Base-by-base conservation (phyloP, 495 filamentous ascomycete species). In the Aspergillus olivimuriae region DNA sequence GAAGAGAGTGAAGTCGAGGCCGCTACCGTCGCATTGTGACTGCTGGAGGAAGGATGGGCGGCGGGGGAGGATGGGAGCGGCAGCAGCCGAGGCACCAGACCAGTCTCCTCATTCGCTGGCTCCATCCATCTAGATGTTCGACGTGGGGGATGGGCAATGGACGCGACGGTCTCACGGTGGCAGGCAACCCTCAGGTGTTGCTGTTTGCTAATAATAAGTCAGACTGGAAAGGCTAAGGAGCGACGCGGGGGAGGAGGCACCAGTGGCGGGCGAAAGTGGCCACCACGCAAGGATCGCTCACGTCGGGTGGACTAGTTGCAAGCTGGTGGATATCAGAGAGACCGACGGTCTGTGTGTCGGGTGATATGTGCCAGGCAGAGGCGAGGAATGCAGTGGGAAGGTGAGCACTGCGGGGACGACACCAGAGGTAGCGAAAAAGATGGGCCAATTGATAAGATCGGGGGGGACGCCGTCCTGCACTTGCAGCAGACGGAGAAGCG, bases 121-220 rank as follows among this genome's bases (percentile, higher is more conserved):
- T 72, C 71, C 71, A 75, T 75, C 68, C 71, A 75, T 74, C 44
- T 56, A 66, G 57, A 56, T 60, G 26, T 45, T 53, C 39, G 31
- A 37, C n/a, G n/a, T n/a, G n/a, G n/a, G n/a, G 19, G 17, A 36
- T 11, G 37, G 15, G 31, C 32, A 36, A 36, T 44, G 20, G 20
- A 43, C 26, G 28, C 15, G 23, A 15, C 22, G 22, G 31, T 21
- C 21, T 17, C n/a, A n/a, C n/a, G 19, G 17, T 20, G 35, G 24
- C 24, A 11, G 24, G 24, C 6, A 38, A 26, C 28, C 18, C 30
- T 43, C 20, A 19, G 4, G 36, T 8, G 9, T 15, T 1, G 21
- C 26, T 28, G 26, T 33, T 34, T 24, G 37, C 52, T 56, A 56
- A 52, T 34, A 47, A 52, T 50, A 38, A 50, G 43, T 55, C 37